Evolutionary conservation across 2,329 filamentous ascomycete genomes (phyloP).

Genomic region (Arthrinium phaeospermum): DNA sequence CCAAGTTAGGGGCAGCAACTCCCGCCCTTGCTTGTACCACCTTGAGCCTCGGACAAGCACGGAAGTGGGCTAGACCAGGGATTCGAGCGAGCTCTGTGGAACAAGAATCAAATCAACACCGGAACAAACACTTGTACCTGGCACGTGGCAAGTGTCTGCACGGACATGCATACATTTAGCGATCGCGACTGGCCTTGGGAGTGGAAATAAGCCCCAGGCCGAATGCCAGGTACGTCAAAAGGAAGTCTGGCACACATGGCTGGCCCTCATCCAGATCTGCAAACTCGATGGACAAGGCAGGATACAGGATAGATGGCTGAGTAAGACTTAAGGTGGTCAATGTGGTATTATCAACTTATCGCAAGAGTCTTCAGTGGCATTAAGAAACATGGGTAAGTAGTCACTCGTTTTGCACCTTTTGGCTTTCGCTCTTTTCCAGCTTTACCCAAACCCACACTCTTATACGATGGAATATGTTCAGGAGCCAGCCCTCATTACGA

Average conservation of each 20-base stretch:
- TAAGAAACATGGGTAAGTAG: too few relatives aligned
- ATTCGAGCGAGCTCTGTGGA: neutral
- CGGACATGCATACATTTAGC: neutral
- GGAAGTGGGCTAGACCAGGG: neutral
- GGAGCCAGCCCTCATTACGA: neutral
- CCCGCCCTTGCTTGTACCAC: neutral
- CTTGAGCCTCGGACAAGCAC: neutral
- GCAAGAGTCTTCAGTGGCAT: too few relatives aligned
- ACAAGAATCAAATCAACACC: neutral
- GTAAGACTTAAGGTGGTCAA: too few relatives aligned
- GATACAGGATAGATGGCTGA: too few relatives aligned
- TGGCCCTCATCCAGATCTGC: too few relatives aligned
- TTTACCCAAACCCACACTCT: too few relatives aligned
- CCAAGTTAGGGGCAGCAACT: neutral
- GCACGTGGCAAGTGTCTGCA: neutral
- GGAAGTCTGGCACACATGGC: too few relatives aligned
- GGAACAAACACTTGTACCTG: neutral
- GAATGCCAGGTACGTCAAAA: too few relatives aligned
- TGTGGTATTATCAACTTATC: too few relatives aligned
- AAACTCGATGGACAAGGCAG: too few relatives aligned
- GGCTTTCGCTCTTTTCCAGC: too few relatives aligned
- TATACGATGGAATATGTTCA: neutral
- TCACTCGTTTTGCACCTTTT: too few relatives aligned
- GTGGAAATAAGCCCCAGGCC: neutral
- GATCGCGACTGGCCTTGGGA: neutral